Percentiles rank a stretch among this genome's conserved stretches.
Conservation (phyloP, 768 basidiomycete species). For the Serpula lacrymans region DNA sequence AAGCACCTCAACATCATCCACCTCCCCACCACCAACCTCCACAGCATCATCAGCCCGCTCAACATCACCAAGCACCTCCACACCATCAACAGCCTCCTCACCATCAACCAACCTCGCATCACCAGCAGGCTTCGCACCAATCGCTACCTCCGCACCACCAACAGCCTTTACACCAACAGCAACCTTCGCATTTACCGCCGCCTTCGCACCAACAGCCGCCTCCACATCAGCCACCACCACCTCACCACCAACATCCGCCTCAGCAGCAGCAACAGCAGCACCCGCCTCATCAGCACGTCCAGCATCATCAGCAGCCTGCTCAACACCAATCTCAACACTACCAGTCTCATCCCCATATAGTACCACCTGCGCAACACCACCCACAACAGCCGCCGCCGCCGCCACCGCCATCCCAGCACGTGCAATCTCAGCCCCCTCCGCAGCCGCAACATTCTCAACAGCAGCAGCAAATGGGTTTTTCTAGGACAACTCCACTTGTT, state of each 20-base stretch:
- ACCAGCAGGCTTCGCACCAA: constrained; percentile 9
- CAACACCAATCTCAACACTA: constrained; percentile 15
- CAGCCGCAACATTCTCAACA: constrained; percentile 16
- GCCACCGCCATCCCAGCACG: constrained; percentile 10
- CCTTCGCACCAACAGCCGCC: constrained; percentile 22
- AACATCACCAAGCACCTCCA: too few species aligned
- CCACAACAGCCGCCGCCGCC: constrained; percentile 11
- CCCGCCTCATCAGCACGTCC: constrained; percentile 15
- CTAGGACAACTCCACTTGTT: constrained; percentile 37
- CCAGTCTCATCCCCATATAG: constrained; percentile 17
- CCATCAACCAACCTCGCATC: constrained; percentile 10
- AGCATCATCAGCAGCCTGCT: constrained; percentile 21
- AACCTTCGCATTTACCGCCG: constrained; percentile 11
- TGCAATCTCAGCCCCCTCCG: constrained; percentile 9
- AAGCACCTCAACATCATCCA: constrained; percentile 16
- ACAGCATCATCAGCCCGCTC: constrained; percentile 28
- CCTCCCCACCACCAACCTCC: constrained; percentile 4
- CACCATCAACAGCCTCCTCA: constrained; percentile 10
- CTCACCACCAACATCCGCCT: constrained; percentile 12
- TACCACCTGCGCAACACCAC: constrained; percentile 13
- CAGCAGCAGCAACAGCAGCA: constrained; percentile 6
- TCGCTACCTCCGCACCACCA: constrained; percentile 15
- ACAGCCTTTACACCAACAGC: constrained; percentile 17
- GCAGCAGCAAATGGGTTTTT: constrained; percentile 28
- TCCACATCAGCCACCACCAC: constrained; percentile 24